phyloP scores from a whole-genome alignment of 2,329 filamentous ascomycete species.

The Blumeria hordei region DNA sequence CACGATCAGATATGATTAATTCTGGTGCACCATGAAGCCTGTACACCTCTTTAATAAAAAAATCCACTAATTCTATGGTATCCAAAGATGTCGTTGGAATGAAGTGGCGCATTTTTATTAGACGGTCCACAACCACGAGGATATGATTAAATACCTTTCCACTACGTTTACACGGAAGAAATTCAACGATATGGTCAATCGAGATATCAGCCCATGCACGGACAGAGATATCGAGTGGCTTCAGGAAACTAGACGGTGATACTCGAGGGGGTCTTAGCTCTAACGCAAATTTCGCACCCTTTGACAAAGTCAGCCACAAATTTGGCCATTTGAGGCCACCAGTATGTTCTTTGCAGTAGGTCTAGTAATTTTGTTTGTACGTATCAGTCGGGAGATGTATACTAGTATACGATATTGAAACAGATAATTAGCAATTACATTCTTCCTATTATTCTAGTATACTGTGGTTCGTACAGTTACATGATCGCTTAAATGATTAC shows the following conservation, averaged over 20 bases:
- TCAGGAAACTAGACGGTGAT: not conserved
- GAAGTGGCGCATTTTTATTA: not conserved
- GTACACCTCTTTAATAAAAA: conserved; percentile 2
- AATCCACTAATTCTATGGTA: not conserved
- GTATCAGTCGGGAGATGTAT: too few relatives aligned
- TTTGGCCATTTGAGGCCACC: not conserved
- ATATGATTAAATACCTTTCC: too few relatives aligned
- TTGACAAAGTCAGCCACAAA: not conserved
- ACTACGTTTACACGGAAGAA: too few relatives aligned
- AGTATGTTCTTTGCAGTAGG: not conserved
- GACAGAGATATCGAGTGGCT: not conserved
- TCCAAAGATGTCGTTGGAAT: too few relatives aligned
- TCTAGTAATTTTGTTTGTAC: not conserved
- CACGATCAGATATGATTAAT: conserved; percentile 4
- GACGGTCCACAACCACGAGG: too few relatives aligned
- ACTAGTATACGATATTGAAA: too few relatives aligned
- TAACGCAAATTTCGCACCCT: not conserved
- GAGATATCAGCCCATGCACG: not conserved
- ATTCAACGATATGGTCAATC: not conserved
- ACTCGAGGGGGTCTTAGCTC: not conserved
- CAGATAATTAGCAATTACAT: too few relatives aligned
- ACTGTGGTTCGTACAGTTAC: too few relatives aligned
- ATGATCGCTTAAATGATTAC: too few relatives aligned
- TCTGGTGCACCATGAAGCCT: conserved; percentile 1
- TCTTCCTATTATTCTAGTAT: too few relatives aligned